These are phyloP conservation scores for Benincasa hispida DNA, from an alignment of 306 rosid species.

Conservation along the genomic window DNA sequence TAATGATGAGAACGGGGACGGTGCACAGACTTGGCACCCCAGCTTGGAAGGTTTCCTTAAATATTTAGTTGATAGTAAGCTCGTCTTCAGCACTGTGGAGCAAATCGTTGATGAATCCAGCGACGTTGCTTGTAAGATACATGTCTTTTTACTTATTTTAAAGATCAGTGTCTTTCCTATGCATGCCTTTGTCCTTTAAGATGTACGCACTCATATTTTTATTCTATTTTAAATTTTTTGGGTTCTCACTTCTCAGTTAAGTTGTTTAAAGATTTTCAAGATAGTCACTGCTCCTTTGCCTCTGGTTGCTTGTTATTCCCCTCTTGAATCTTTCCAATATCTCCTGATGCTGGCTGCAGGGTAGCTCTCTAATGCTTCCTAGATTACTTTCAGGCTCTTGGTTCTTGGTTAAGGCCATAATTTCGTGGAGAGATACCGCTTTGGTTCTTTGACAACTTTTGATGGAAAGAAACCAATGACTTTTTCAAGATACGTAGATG, in stretches of 20 bases:
- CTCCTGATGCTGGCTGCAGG: neutral
- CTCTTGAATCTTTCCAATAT: neutral
- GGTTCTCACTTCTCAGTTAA: neutral
- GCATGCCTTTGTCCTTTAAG: neutral
- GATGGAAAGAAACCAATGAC: neutral
- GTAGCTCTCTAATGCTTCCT: neutral
- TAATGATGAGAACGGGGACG: neutral
- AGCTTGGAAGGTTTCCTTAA: conserved; percentile 45
- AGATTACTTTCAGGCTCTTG: neutral
- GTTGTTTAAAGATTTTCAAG: neutral
- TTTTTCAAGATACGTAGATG: neutral
- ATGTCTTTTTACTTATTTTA: neutral
- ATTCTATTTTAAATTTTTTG: neutral
- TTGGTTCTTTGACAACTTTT: neutral
- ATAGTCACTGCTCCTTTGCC: neutral
- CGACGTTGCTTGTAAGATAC: conserved; percentile 47
- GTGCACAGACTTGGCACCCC: conserved; percentile 41
- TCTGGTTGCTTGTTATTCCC: neutral
- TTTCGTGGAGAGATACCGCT: neutral
- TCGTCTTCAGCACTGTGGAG: conserved; percentile 58
- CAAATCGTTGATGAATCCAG: conserved; percentile 62
- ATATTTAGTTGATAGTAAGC: conserved; percentile 61
- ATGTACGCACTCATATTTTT: neutral
- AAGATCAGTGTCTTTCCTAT: neutral
- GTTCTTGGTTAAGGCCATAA: neutral